Percentiles rank a stretch among this genome's conserved stretches.
Evolutionary conservation across 306 rosid species (phyloP).

Genomic region (Gynostemma pentaphyllum): DNA sequence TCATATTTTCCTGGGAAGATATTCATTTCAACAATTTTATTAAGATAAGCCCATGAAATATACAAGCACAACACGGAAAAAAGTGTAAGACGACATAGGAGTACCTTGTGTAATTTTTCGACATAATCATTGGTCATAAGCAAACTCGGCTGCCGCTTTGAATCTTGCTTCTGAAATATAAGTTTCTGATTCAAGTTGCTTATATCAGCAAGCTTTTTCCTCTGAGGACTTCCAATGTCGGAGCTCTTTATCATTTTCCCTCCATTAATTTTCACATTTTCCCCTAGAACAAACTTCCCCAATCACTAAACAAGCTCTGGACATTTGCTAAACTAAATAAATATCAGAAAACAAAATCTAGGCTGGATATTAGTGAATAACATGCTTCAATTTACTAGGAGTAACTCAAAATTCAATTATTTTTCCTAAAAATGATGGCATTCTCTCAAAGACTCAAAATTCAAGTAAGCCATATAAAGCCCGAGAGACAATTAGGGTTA

Average conservation of each 20-base stretch:
- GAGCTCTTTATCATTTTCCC: constrained; percentile 24
- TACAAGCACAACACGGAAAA: not conserved
- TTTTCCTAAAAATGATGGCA: not conserved
- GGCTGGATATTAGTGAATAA: not conserved
- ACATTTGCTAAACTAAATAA: constrained; percentile 2
- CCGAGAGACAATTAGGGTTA: constrained; percentile 1
- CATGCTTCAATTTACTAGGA: not conserved
- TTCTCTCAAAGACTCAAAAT: not conserved
- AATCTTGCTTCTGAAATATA: constrained; percentile 16
- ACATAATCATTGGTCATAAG: constrained; percentile 18
- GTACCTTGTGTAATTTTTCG: constrained; percentile 51
- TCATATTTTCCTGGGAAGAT: constrained; percentile 52
- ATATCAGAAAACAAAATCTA: not conserved
- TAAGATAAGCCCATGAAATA: not conserved
- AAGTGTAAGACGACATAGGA: not conserved
- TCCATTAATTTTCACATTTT: constrained; percentile 30
- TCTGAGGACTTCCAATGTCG: constrained; percentile 25
- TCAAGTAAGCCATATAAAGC: not conserved
- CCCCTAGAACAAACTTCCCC: not conserved
- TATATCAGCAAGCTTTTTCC: constrained; percentile 54
- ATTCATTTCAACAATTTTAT: constrained; percentile 5
- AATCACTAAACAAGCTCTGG: not conserved
- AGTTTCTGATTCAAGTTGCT: constrained; percentile 44
- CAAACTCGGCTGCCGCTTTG: constrained; percentile 20
- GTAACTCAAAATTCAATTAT: not conserved